A percentile compares a stretch with the other conserved stretches of the same genome.
Evolutionary conservation across 164 flowering plant species (phyloP).

Genomic region (Pachysandra terminalis): DNA sequence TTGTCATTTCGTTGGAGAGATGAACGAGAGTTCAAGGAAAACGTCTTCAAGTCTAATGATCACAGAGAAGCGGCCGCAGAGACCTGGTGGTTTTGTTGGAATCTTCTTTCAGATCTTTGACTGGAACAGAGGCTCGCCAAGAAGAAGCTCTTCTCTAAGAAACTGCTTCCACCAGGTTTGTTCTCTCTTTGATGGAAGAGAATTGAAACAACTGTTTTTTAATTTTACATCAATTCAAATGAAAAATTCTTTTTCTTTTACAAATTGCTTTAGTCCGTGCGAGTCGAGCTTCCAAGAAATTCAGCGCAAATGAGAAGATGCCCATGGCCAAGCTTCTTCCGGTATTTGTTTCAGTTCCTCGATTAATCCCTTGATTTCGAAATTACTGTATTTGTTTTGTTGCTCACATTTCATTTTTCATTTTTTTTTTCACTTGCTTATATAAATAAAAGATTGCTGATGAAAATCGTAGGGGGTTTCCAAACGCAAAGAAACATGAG

Average conservation of each 20-base stretch:
- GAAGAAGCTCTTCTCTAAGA: constrained; percentile 80
- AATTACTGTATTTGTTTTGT: too few species aligned
- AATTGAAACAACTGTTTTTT: background rate
- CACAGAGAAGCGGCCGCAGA: constrained; percentile 65
- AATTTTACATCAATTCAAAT: too few species aligned
- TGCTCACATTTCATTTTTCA: too few species aligned
- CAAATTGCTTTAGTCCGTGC: constrained; percentile 35
- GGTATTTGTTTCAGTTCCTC: constrained; percentile 35
- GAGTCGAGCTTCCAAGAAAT: constrained; percentile 59
- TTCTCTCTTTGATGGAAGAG: background rate
- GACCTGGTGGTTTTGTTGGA: constrained; percentile 83
- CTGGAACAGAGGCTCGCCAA: constrained; percentile 82
- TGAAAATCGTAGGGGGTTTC: constrained; percentile 86
- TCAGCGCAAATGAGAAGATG: constrained; percentile 71
- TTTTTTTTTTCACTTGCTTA: background rate
- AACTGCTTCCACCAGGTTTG: constrained; percentile 73
- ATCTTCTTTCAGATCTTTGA: constrained; percentile 88
- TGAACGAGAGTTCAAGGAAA: constrained; percentile 33
- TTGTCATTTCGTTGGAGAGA: constrained; percentile 8
- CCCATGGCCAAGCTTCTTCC: constrained; percentile 62
- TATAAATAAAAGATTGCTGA: constrained; percentile 62
- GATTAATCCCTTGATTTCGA: background rate
- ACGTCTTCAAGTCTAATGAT: constrained; percentile 49
- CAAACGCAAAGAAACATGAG: constrained; percentile 43
- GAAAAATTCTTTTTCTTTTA: background rate